Evolutionary conservation across 306 rosid genomes (phyloP).

Genomic region (Clitoria ternatea): DNA sequence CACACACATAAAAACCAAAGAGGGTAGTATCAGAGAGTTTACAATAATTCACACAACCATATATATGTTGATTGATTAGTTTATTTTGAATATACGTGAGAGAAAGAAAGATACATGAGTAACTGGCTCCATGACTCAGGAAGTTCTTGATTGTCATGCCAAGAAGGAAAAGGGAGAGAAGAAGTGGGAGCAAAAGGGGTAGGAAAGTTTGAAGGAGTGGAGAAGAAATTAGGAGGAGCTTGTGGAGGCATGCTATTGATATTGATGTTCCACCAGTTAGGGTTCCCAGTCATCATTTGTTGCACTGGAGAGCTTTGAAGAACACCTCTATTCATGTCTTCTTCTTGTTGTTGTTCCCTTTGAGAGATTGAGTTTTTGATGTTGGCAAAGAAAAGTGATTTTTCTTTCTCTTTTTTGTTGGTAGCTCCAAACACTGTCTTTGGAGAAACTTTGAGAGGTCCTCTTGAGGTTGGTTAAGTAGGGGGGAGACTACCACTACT

Average conservation of each 20-base stretch:
- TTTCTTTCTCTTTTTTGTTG: slow-evolving; percentile 16
- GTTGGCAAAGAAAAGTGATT: neutral
- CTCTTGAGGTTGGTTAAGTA: slow-evolving; percentile 52
- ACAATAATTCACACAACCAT: too few species aligned
- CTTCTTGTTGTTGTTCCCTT: neutral
- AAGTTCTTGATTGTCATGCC: slow-evolving; percentile 60
- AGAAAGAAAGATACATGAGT: slow-evolving; percentile 49
- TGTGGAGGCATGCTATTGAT: slow-evolving; percentile 55
- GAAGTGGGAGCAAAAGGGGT: slow-evolving; percentile 36
- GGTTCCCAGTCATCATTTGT: slow-evolving; percentile 90
- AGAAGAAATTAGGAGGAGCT: slow-evolving; percentile 57
- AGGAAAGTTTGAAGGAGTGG: slow-evolving; percentile 43
- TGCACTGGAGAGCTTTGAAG: slow-evolving; percentile 88
- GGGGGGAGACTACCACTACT: slow-evolving; percentile 33
- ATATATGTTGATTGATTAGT: too few species aligned
- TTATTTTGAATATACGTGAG: too few species aligned
- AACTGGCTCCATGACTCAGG: slow-evolving; percentile 95
- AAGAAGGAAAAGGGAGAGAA: slow-evolving; percentile 56
- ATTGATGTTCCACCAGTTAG: slow-evolving; percentile 90
- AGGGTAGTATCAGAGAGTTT: too few species aligned
- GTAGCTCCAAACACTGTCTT: slow-evolving; percentile 34
- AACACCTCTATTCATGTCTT: slow-evolving; percentile 75
- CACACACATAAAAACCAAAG: too few species aligned
- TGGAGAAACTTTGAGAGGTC: slow-evolving; percentile 62
- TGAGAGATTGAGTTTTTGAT: neutral